Evolutionary conservation across 2,329 filamentous ascomycete genomes (phyloP).

Genomic region (Lecanicillium sp.): DNA sequence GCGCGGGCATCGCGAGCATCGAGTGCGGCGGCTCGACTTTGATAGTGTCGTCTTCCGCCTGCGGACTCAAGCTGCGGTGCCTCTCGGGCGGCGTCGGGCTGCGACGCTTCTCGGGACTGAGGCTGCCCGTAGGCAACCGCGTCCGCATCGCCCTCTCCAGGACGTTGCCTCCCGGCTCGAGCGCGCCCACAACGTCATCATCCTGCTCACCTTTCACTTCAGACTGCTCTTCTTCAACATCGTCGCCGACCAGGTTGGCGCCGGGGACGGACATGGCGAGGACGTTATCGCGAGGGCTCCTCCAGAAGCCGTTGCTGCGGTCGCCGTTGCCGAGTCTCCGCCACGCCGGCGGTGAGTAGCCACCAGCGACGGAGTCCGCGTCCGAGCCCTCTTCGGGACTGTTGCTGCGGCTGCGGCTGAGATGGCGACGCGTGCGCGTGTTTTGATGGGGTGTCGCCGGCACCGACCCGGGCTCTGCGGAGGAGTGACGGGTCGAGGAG

Average conservation of each 20-base stretch:
- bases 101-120: constrained; percentile 48
- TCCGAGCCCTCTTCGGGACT: constrained; percentile 38
- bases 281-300: constrained; percentile 42
- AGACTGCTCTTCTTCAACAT: background rate
- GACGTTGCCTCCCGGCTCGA: constrained; percentile 19
- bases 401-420: background rate
- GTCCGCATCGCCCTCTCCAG: constrained; percentile 49
- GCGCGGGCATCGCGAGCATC: constrained; percentile 19
- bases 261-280: constrained; percentile 33
- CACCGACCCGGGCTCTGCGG: constrained; percentile 27
- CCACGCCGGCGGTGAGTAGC: constrained; percentile 57
- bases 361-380: constrained; percentile 41
- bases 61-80: constrained; percentile 40
- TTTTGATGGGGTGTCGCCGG: constrained; percentile 28
- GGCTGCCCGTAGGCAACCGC: constrained; percentile 48
- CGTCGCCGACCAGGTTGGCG: constrained; percentile 9
- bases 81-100: constrained; percentile 43
- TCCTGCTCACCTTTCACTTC: too few species aligned
- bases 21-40: constrained; percentile 29
- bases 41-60: constrained; percentile 34
- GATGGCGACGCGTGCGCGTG: constrained; percentile 21
- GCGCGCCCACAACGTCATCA: constrained; percentile 29
- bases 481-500: constrained; percentile 26
- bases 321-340: constrained; percentile 54
- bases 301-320: constrained; percentile 56